These are phyloP conservation scores for Podila verticillata DNA, from an alignment of 192 early-diverging fungal genomes.

Conservation along the genomic window DNA sequence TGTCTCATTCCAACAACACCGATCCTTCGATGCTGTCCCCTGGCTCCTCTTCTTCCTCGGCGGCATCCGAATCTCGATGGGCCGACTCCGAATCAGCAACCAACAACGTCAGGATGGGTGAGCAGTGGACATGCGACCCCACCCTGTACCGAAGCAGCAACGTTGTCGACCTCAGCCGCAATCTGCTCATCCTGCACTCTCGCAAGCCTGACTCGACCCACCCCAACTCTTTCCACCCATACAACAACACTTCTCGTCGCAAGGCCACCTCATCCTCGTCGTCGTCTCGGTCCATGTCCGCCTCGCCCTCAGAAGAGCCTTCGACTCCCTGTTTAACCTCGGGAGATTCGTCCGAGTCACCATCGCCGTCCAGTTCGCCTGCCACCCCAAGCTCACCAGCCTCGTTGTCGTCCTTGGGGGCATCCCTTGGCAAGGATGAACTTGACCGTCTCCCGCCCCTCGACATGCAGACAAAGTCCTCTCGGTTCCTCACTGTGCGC, in stretches of 20 bases:
- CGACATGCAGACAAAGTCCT: conserved; percentile 19
- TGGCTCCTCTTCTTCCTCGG: neutral
- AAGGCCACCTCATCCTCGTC: neutral
- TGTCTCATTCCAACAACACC: neutral
- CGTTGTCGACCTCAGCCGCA: conserved; percentile 41
- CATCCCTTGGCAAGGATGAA: conserved; percentile 2
- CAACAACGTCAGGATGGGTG: conserved; percentile 21
- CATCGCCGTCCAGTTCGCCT: conserved; percentile 32
- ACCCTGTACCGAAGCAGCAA: conserved; percentile 32
- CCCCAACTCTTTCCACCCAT: conserved; percentile 10
- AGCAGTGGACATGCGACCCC: conserved; percentile 47
- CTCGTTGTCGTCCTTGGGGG: neutral
- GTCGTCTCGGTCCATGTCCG: conserved; percentile 13
- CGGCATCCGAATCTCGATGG: conserved; percentile 3
- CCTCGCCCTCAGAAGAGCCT: conserved; percentile 27
- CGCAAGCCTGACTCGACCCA: conserved; percentile 30
- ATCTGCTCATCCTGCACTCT: conserved; percentile 45
- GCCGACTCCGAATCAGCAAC: neutral
- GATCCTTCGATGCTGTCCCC: neutral
- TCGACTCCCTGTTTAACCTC: neutral
- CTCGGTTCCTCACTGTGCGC: conserved; percentile 38
- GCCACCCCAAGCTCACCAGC: conserved; percentile 10
- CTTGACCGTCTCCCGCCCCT: conserved; percentile 17
- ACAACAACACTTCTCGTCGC: conserved; percentile 6
- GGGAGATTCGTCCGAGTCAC: neutral